Evolutionary conservation across 768 basidiomycete species (phyloP).

Genomic region (Trametes meyenii): DNA sequence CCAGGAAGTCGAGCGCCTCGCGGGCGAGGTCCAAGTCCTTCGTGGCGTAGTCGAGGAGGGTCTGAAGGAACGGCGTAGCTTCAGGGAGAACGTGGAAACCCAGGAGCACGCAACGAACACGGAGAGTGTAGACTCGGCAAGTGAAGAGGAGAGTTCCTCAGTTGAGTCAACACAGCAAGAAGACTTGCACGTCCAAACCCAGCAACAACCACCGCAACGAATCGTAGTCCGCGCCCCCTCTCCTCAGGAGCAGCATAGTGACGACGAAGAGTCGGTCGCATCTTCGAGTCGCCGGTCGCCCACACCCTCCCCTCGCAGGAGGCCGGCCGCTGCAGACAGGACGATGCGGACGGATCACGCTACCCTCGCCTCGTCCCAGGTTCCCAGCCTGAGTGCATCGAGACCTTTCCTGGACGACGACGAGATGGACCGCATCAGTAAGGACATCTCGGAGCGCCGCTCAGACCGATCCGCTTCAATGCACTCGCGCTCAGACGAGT

Average conservation of each 20-base stretch:
- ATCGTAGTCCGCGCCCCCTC: not conserved
- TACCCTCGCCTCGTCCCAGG: conserved; percentile 48
- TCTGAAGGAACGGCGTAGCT: conserved; percentile 67
- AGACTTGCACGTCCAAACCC: not conserved
- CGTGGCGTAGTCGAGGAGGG: conserved; percentile 87
- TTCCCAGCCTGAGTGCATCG: conserved; percentile 27
- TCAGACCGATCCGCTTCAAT: conserved; percentile 47
- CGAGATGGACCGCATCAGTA: conserved; percentile 64
- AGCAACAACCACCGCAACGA: not conserved
- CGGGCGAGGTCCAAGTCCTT: conserved; percentile 85
- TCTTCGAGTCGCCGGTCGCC: conserved; percentile 25
- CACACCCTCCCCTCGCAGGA: conserved; percentile 40
- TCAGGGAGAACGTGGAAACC: conserved; percentile 44
- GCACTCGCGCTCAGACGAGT: conserved; percentile 24
- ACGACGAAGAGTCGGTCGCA: conserved; percentile 19
- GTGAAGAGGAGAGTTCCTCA: conserved; percentile 1
- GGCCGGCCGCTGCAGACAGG: conserved; percentile 38
- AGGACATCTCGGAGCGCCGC: conserved; percentile 68
- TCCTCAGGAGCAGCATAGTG: conserved; percentile 30
- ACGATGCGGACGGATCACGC: conserved; percentile 59
- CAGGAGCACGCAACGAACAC: conserved; percentile 13
- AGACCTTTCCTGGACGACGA: conserved; percentile 55
- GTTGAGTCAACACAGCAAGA: not conserved
- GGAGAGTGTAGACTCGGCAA: conserved; percentile 1
- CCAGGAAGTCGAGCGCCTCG: conserved; percentile 79